These are phyloP conservation scores for Tardiomyces blankii DNA, from an alignment of 1,139 yeast genomes.

Conservation along the genomic window DNA sequence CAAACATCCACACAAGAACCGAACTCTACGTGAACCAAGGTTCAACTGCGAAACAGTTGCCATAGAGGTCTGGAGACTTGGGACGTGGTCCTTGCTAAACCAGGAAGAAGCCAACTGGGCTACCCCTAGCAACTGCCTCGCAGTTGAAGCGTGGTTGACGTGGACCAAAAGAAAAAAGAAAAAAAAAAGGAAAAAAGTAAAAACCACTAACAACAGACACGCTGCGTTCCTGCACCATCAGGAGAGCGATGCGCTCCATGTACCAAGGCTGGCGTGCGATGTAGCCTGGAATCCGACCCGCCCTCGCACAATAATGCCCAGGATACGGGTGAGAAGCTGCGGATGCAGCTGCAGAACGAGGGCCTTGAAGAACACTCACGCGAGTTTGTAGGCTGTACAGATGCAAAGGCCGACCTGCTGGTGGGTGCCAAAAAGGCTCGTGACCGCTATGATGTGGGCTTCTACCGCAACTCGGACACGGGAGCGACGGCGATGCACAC, in stretches of 20 bases:
- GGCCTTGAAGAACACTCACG: not conserved
- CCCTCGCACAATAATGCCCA: not conserved
- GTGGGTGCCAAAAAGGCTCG: constrained; percentile 5
- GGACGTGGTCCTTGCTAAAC: no score
- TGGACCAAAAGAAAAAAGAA: no score
- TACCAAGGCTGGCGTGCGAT: not conserved
- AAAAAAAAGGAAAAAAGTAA: no score
- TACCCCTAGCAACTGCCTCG: no score
- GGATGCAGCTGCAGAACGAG: not conserved
- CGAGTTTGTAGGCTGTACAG: not conserved
- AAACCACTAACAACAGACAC: not conserved
- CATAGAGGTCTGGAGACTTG: no score
- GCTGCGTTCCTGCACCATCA: constrained; percentile 7
- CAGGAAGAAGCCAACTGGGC: no score
- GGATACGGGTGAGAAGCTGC: constrained; percentile 4
- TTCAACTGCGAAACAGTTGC: no score
- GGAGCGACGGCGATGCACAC: not conserved
- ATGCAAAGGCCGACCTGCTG: constrained; percentile 3
- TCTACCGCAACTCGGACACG: constrained; percentile 6
- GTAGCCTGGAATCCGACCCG: constrained; percentile 7
- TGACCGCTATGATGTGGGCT: constrained; percentile 12
- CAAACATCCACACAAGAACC: no score
- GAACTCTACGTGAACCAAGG: no score
- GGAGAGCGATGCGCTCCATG: constrained; percentile 7
- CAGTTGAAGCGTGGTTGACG: no score